Conservation (phyloP, 257 asterid species). For the Solanum corneliomulleri region DNA sequence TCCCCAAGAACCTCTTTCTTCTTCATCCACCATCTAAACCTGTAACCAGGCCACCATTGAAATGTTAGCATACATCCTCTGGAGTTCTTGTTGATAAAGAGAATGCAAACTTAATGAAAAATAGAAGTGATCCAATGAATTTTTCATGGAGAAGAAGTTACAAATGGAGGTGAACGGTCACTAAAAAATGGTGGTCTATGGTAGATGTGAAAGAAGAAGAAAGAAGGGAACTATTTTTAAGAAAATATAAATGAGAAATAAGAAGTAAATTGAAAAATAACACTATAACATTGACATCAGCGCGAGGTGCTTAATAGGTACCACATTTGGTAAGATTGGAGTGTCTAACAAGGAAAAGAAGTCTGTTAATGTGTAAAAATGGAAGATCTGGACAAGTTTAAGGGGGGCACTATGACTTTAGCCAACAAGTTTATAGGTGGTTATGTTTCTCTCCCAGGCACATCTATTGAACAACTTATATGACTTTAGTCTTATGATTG, state of each 20-base stretch:
- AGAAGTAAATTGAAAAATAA: neutral
- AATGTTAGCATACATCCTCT: neutral
- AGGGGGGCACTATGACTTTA: neutral
- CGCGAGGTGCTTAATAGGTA: neutral
- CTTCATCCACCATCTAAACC: neutral
- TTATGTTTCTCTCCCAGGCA: neutral
- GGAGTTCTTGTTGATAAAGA: constrained; percentile 18
- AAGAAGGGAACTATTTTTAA: neutral
- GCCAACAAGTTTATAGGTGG: too few species aligned
- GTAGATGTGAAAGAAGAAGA: neutral
- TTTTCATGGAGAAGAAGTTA: neutral
- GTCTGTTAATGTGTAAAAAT: neutral
- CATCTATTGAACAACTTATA: neutral
- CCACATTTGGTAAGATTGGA: neutral
- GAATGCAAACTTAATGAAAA: neutral
- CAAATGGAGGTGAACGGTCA: neutral
- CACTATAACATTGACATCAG: neutral
- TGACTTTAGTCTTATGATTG: neutral
- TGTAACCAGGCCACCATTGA: neutral
- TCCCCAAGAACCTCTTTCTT: neutral
- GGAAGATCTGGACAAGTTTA: neutral
- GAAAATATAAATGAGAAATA: neutral
- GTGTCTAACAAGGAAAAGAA: neutral
- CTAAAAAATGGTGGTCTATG: neutral
- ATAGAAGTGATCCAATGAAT: neutral